Base-by-base conservation (phyloP, 2,329 filamentous ascomycete species). In the Harringtonia lauricola region DNA sequence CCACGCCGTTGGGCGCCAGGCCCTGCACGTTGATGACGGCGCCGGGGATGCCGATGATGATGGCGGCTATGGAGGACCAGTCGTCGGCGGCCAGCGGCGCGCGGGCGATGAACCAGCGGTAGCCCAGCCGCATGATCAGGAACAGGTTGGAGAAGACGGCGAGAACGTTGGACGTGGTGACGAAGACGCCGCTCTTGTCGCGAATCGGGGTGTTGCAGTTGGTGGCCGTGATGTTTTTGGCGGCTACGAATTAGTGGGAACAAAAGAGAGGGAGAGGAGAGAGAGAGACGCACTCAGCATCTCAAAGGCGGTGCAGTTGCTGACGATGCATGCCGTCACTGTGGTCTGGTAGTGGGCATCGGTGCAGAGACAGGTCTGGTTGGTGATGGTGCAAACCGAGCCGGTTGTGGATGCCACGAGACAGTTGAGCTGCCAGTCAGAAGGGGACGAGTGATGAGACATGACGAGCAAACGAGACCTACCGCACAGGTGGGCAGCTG, bases 1-100 rank as follows among this genome's bases (percentile, higher is more conserved):
- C 70, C 8, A 74, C 55, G 2, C 72, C 72, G 41, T 67, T 60
- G 26, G 58, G 51, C 1, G 51, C 52, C 3, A 58, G 50, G 9
- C 60, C 58, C n/a, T 58, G 44, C 0, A 58, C 51, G 45, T 58
- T 58, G 38, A 64, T 55, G 47, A 57, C 43, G 4, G 50, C 54
- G 44, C 52, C 57, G 6, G 59, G 55, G 3, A 57, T 49, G 30
- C 55, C 58, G 6, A 52, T 43, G 22, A 59, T 1, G 15, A 57
- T 39, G 2, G 57, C 54, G 2, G 50, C 46, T 13, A 62, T 36
- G 34, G 62, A 51, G 38, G 58, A 51, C 55, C 59, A 61, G 51
- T 66, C 63, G 49, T 65, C 63, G 14, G 61, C 44, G 4, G 52
- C 59, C 12, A 65, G 56, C 3, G 55, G 50, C 15, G 57, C 42